phyloP scores from a whole-genome alignment of 371 early-diverging fungal species.

The Chytridiales sp. region DNA sequence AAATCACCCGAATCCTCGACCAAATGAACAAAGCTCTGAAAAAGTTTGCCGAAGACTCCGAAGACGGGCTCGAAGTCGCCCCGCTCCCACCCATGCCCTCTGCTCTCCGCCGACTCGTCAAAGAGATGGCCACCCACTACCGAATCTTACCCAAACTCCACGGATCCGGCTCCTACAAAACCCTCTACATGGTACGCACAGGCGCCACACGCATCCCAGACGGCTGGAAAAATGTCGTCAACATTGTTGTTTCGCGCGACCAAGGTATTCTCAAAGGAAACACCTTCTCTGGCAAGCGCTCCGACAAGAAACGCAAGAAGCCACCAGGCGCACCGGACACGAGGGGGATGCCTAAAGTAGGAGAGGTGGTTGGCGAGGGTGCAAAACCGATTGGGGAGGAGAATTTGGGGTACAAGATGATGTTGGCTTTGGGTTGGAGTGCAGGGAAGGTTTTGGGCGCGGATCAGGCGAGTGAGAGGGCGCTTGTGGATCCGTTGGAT shows the following conservation, averaged over 20 bases:
- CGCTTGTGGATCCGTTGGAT: constrained; percentile 26
- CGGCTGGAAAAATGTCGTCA: constrained; percentile 28
- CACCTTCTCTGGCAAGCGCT: constrained; percentile 15
- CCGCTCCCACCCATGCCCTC: constrained; percentile 36
- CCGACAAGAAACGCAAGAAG: not conserved
- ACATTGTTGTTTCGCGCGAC: constrained; percentile 6
- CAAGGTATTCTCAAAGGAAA: constrained; percentile 11
- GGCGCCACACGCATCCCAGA: constrained; percentile 19
- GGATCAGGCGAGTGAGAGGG: constrained; percentile 5
- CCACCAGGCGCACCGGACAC: constrained; percentile 31
- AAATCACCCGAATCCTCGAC: constrained; percentile 18
- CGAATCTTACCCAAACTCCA: constrained; percentile 13
- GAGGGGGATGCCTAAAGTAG: constrained; percentile 34
- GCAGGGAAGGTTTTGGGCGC: constrained; percentile 29
- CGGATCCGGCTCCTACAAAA: constrained; percentile 22
- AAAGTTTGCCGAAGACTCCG: constrained; percentile 12
- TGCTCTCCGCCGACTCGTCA: constrained; percentile 29
- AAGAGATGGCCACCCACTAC: constrained; percentile 24
- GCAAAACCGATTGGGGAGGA: constrained; percentile 62
- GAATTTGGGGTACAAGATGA: constrained; percentile 80
- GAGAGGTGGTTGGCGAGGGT: constrained; percentile 67
- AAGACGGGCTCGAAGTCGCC: not conserved
- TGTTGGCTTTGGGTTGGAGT: constrained; percentile 73
- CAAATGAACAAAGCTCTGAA: constrained; percentile 23
- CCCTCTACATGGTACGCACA: constrained; percentile 17